Evolutionary conservation across 2,329 filamentous ascomycete genomes (phyloP), one percentile per base, ranked within the genome.

Genomic region (Aaosphaeria pasadenensis): DNA sequence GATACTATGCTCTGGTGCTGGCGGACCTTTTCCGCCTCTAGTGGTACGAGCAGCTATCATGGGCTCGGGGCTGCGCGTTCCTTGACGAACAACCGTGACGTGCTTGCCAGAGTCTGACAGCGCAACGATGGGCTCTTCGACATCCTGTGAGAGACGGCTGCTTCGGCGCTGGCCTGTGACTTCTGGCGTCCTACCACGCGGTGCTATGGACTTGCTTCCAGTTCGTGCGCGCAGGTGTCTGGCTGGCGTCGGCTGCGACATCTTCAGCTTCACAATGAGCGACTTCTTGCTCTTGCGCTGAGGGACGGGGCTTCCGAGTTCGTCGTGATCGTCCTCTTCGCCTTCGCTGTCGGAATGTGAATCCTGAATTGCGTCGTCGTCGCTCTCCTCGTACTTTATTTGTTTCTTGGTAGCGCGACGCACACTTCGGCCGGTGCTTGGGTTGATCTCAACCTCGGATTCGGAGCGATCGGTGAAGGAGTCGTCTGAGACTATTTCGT

Each of bases 71-170:
- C 76, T 83, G 38, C 70, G 71, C 3, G 81, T 82, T 29, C 77
- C 79, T 54, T 75, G 71, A 50, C 80, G 74, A 7, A 83, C 71
- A 4, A 81, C 72, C 46, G 80, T 67, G 49, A 76, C 74, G 62
- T 85, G 81, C 49, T 73, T 77, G 13, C 82, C 82, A 6, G 81
- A 84, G 53, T 81, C 78, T 3, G 81, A 80, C 40, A 85, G 69
- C 11, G 78, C 80, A 41, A 83, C 69, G 11, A 85, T 75, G 32
- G 80, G 76, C 33, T 79, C 77, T 29, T 79, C 76, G 4, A 78
- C 71, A 53, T 82, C 80, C 52, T 82, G 80, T 28, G 77, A 82
- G 13, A 82, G 74, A 41, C 83, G 81, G 60, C 80, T 83, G 53
- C 77, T 83, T 52, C 81, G 76, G 53, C 83, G 72, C 36, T 70